Base-by-base conservation (phyloP, 1,139 yeast genomes). In the Blastobotrys petasosporus region DNA sequence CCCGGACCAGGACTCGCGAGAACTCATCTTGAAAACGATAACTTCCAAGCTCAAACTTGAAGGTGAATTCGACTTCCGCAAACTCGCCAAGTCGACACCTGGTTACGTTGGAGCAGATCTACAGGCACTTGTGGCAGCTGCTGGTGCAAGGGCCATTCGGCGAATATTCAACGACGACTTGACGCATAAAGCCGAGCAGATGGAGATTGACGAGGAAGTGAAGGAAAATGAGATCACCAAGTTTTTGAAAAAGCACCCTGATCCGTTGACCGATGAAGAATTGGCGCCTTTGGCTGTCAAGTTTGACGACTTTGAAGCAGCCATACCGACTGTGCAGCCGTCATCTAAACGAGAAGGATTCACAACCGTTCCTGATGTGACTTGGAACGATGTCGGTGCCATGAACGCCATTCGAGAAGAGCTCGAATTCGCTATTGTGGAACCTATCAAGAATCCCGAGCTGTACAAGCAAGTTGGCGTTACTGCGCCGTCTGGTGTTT, bases 71-170 rank as follows among this genome's bases (percentile, higher is more conserved):
- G 87, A 90, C 55, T 86, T 79, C 60, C 65, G 69, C 42, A 77
- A 77, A 52, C 70, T 92, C 42, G 96, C 98, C 1, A 90, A 90
- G 60, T 69, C 87, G 69, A 94, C 99, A 0, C 97, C 99, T 0
- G 99, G 99, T 11, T 92, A 82, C 65, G 99, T 92, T 3, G 99
- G 98, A 39, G 98, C 98, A 1, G 99, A 92, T 70, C 73, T 92
- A 56, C 88, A 88, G 58, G 94, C 97, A 20, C 74, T 92, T 50
- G 94, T 88, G 0, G 82, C 97, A 0, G 97, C 97, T 1, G 95
- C 98, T 0, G 98, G 98, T 46, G 85, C 90, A 25, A 78, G 87
- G 51, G 97, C 98, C 1, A 90, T 92, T 52, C 90, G 90, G 61
- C 75, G 98, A 57, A 90, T 94, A 5, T 90, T 92, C 62, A 64